Conservation (phyloP, 2,329 filamentous ascomycete genomes). For the Lanzia echinophila region DNA sequence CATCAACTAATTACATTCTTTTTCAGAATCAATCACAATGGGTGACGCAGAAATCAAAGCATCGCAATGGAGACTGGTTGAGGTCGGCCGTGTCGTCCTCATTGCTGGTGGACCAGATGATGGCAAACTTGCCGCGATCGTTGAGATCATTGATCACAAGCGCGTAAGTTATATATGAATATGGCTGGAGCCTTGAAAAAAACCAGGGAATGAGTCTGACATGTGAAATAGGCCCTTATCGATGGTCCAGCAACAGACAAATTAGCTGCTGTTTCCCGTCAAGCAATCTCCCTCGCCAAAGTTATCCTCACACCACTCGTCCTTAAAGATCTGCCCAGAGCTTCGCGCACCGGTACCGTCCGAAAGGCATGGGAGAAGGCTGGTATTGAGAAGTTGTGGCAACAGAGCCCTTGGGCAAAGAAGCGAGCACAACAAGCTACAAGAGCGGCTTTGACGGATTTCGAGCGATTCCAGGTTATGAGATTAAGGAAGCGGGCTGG, state of each 20-base stretch:
- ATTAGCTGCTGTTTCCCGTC: conserved; percentile 76
- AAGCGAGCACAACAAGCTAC: conserved; percentile 78
- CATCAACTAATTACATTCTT: conserved; percentile 10
- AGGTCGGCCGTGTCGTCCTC: conserved; percentile 94
- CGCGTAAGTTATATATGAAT: conserved; percentile 74
- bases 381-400: conserved; percentile 90
- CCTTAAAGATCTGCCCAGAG: conserved; percentile 79
- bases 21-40: conserved; percentile 61
- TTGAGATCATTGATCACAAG: conserved; percentile 99
- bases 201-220: no score
- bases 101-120: conserved; percentile 73
- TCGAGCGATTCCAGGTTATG: conserved; percentile 99
- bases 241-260: conserved; percentile 85
- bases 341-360: conserved; percentile 72
- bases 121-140: conserved; percentile 86
- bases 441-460: conserved; percentile 90
- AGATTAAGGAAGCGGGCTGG: conserved; percentile 98
- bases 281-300: conserved; percentile 74
- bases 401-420: conserved; percentile 89
- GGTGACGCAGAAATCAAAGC: conserved; percentile 75
- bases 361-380: conserved; percentile 86
- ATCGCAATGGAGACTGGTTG: conserved; percentile 85
- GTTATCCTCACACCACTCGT: conserved; percentile 85
- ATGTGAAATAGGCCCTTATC: conserved; percentile 69
- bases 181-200: no score